Conservation (phyloP, 2,329 filamentous ascomycete species). For the Pseudogymnoascus sp. region DNA sequence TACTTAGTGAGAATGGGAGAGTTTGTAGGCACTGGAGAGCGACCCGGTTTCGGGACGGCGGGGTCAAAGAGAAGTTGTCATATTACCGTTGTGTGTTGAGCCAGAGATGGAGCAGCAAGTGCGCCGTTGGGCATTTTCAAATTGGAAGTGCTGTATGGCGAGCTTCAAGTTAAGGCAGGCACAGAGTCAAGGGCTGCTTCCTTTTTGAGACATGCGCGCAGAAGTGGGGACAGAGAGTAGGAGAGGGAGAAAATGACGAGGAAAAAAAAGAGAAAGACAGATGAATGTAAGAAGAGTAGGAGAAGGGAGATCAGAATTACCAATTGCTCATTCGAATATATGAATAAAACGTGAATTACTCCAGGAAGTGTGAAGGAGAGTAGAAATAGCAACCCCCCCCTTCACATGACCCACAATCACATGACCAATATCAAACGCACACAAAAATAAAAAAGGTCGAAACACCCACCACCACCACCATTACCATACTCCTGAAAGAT, state of each 20-base stretch:
- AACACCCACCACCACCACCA: no score
- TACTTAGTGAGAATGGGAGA: background rate
- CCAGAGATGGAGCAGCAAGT: background rate
- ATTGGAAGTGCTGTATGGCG: background rate
- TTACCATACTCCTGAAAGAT: no score
- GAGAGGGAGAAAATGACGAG: background rate
- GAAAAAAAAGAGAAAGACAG: background rate
- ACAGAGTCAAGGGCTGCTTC: background rate
- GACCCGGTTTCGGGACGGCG: background rate
- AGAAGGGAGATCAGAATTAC: background rate
- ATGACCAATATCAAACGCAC: background rate
- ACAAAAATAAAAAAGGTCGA: no score
- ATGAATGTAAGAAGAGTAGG: background rate
- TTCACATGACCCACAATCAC: background rate
- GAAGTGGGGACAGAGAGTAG: background rate
- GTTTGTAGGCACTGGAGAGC: background rate
- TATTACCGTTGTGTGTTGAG: background rate
- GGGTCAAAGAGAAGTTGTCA: background rate
- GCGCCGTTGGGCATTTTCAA: background rate
- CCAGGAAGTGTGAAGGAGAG: background rate
- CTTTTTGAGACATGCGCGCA: background rate
- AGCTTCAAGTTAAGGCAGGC: background rate
- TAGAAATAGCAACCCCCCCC: background rate
- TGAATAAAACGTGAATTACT: background rate
- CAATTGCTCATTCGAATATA: background rate